phyloP scores from a whole-genome alignment of 148 eudicot species.

The Nepenthes gracilis region DNA sequence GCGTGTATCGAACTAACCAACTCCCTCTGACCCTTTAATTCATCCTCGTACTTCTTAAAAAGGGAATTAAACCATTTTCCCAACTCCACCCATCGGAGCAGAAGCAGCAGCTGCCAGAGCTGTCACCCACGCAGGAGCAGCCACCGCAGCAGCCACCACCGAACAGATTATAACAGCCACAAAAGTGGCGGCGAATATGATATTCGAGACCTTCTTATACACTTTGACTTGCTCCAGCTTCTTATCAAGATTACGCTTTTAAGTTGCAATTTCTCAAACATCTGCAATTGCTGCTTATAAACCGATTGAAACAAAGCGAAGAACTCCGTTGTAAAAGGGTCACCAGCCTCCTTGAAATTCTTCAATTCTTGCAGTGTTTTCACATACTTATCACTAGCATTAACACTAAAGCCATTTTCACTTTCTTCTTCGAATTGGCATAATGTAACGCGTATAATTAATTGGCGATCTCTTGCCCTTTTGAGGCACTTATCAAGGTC shows the following conservation, averaged over 20 bases:
- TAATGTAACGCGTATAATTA: slow-evolving; percentile 13
- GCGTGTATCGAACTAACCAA: slow-evolving; percentile 14
- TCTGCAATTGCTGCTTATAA: slow-evolving; percentile 15
- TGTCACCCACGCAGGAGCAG: slow-evolving; percentile 44
- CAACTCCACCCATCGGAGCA: slow-evolving; percentile 15
- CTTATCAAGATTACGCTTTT: slow-evolving; percentile 53
- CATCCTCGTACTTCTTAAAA: slow-evolving; percentile 25
- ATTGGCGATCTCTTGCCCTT: slow-evolving; percentile 15
- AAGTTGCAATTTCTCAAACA: slow-evolving; percentile 17
- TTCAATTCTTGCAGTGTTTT: slow-evolving; percentile 17
- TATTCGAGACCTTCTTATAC: slow-evolving; percentile 52
- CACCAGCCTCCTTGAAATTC: slow-evolving; percentile 24
- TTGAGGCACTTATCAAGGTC: slow-evolving; percentile 22
- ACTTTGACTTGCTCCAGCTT: slow-evolving; percentile 35
- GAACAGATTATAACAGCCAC: slow-evolving; percentile 63
- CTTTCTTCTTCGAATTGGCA: slow-evolving; percentile 20
- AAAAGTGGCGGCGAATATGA: slow-evolving; percentile 50
- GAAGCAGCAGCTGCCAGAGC: slow-evolving; percentile 22
- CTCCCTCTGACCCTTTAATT: slow-evolving; percentile 19
- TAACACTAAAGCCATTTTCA: neutral
- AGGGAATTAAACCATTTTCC: slow-evolving; percentile 27
- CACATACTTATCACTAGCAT: slow-evolving; percentile 12
- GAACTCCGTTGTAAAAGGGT: slow-evolving; percentile 22
- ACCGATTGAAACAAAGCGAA: slow-evolving; percentile 13
- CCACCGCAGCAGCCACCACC: slow-evolving; percentile 67